These are phyloP conservation scores for Suillus discolor DNA, from an alignment of 768 basidiomycete species.

Conservation along the genomic window DNA sequence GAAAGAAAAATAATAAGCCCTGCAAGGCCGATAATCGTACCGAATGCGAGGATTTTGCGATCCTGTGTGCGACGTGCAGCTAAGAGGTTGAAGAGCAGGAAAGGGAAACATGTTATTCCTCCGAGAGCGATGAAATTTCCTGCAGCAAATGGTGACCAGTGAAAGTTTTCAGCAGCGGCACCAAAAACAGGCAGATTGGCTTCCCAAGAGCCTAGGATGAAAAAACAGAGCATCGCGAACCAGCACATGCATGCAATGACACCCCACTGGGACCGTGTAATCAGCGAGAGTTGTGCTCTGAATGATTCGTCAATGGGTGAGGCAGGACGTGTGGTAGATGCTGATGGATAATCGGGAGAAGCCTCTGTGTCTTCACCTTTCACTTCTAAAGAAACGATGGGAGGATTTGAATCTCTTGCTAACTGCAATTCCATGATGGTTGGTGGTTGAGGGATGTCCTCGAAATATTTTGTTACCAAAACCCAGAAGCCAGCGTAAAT, in stretches of 20 bases:
- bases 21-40: conserved; percentile 49
- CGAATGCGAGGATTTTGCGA: conserved; percentile 56
- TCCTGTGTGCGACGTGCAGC: conserved; percentile 62
- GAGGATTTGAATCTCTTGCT: neutral
- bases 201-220: conserved; percentile 72
- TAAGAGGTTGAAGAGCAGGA: conserved; percentile 63
- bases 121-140: conserved; percentile 76
- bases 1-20: conserved; percentile 58
- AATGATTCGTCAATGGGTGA: conserved; percentile 12
- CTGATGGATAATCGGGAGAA: conserved; percentile 2
- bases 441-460: conserved; percentile 38
- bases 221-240: conserved; percentile 71
- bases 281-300: conserved; percentile 13
- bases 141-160: conserved; percentile 64
- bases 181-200: conserved; percentile 67
- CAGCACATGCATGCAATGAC: conserved; percentile 68
- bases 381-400: neutral
- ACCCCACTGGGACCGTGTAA: conserved; percentile 47
- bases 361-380: neutral
- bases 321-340: neutral
- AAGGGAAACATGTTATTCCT: conserved; percentile 62
- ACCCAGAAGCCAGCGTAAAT: conserved; percentile 57
- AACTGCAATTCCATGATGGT: conserved; percentile 15
- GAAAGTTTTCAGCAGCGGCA: conserved; percentile 41
- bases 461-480: conserved; percentile 36